Percentiles rank a stretch among this genome's conserved stretches.
These are phyloP conservation scores for Diplosphaera chodatii DNA, from an alignment of 139 green algal species.

Conservation along the genomic window DNA sequence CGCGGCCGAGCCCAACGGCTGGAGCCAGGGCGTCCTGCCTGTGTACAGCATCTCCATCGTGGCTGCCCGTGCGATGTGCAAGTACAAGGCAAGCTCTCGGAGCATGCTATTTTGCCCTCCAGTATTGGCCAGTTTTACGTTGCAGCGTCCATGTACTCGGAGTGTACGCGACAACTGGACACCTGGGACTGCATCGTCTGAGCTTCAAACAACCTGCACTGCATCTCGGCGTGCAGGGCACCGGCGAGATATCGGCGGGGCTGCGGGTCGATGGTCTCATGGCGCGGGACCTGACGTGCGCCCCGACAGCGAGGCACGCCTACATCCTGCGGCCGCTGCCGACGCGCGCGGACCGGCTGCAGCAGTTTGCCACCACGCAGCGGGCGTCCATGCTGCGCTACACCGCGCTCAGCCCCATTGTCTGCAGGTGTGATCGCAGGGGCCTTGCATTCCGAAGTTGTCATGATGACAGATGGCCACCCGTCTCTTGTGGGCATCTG, in stretches of 20 bases:
- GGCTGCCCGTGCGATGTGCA: conserved; percentile 9
- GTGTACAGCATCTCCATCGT: conserved; percentile 39
- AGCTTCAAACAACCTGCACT: too few relatives aligned
- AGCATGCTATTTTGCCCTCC: too few relatives aligned
- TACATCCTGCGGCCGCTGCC: conserved; percentile 46
- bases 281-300: conserved; percentile 41
- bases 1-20: conserved; percentile 23
- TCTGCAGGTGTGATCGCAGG: too few relatives aligned
- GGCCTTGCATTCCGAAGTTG: too few relatives aligned
- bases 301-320: conserved; percentile 27
- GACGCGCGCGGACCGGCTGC: conserved; percentile 23
- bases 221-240: too few relatives aligned
- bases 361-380: conserved; percentile 6
- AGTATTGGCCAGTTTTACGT: too few relatives aligned
- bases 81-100: conserved; percentile 21
- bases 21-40: conserved; percentile 34
- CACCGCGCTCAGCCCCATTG: not conserved
- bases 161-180: too few relatives aligned
- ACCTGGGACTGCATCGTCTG: too few relatives aligned
- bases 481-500: too few relatives aligned
- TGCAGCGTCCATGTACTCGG: too few relatives aligned
- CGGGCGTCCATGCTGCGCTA: conserved; percentile 29
- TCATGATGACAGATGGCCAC: too few relatives aligned
- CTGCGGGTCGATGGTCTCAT: conserved; percentile 37
- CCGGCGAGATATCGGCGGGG: conserved; percentile 7